A percentile compares a stretch with the other conserved stretches of the same genome.
Conservation (phyloP, 73 alveolate genomes). For the Tetrahymena borealis region DNA sequence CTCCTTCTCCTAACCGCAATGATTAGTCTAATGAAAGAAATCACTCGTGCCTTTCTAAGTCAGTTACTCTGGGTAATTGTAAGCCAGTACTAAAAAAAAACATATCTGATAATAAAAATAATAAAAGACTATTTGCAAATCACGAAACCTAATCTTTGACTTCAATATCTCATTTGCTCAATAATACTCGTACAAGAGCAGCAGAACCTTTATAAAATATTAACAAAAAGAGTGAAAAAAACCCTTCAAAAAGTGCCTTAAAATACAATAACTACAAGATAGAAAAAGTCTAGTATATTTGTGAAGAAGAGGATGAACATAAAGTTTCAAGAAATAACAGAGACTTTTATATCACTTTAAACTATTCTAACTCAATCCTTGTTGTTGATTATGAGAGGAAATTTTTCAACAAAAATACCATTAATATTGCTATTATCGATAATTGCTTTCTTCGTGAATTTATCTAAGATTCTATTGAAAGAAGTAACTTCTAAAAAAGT, state of each 20-base stretch:
- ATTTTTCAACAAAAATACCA: neutral
- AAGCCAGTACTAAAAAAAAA: too few relatives aligned
- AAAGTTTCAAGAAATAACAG: neutral
- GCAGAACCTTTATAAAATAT: neutral
- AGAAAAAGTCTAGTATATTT: neutral
- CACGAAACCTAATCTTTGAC: too few relatives aligned
- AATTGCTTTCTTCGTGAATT: neutral
- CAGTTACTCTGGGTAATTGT: too few relatives aligned
- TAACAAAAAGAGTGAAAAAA: neutral
- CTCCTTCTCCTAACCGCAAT: too few relatives aligned
- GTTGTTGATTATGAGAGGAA: neutral
- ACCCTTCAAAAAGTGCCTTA: neutral
- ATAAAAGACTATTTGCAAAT: too few relatives aligned
- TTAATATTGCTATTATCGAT: neutral
- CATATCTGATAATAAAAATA: too few relatives aligned
- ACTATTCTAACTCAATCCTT: neutral
- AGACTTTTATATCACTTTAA: neutral
- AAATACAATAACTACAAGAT: neutral
- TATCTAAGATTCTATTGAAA: neutral
- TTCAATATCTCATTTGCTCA: too few relatives aligned
- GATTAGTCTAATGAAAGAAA: too few relatives aligned
- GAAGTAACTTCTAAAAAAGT: neutral
- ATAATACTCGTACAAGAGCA: too few relatives aligned
- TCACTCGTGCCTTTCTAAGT: too few relatives aligned
- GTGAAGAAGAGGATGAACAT: neutral